phyloP scores from a whole-genome alignment of 1,284 basidiomycete genomes.

The Cutaneotrichosporon cavernicola region DNA sequence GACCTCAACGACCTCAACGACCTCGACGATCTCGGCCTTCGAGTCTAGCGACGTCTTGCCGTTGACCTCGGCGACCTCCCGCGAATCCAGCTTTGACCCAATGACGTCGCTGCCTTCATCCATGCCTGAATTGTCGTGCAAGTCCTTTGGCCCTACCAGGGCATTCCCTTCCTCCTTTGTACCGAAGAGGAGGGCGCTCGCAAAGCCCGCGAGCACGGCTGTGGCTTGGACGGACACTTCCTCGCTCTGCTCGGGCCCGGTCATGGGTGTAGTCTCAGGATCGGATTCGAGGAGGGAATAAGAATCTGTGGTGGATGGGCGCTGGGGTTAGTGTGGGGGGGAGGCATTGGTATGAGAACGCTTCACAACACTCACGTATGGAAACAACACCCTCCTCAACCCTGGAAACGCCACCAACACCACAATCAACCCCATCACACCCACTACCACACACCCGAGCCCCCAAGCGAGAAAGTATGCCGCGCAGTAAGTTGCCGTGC shows the following conservation, averaged over 20 bases:
- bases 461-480: constrained; percentile 57
- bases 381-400: constrained; percentile 57
- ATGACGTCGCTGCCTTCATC: constrained; percentile 11
- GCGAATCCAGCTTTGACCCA: constrained; percentile 1
- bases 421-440: constrained; percentile 52
- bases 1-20: too few relatives aligned
- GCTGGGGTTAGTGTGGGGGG: neutral
- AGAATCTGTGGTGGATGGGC: neutral
- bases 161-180: constrained; percentile 48
- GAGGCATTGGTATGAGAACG: neutral
- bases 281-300: neutral
- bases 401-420: constrained; percentile 57
- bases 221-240: constrained; percentile 55
- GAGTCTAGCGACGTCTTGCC: neutral
- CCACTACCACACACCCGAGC: constrained; percentile 54
- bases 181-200: constrained; percentile 40
- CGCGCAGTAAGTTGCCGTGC: constrained; percentile 55
- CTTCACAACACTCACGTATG: constrained; percentile 39
- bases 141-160: constrained; percentile 14
- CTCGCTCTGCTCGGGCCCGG: constrained; percentile 54
- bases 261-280: constrained; percentile 20
- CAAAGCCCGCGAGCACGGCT: constrained; percentile 47
- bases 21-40: too few relatives aligned
- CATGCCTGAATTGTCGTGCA: constrained; percentile 12
- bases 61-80: neutral